Evolutionary conservation across 768 basidiomycete species (phyloP), one percentile per base, ranked within the genome.

Genomic region (Dentipellis sp.): DNA sequence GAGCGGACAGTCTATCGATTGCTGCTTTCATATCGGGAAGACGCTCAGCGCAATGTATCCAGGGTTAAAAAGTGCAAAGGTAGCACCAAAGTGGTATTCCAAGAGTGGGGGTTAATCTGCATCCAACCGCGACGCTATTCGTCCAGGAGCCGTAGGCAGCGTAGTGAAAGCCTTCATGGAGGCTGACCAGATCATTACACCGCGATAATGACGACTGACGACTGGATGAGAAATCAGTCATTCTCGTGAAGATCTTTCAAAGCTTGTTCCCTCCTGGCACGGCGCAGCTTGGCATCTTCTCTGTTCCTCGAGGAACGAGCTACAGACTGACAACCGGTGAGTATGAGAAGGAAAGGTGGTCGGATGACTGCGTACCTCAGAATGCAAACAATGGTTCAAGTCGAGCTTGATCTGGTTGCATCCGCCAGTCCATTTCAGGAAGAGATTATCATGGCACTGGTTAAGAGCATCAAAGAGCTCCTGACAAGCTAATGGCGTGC

Each of bases 381-480:
- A 73, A 57, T 81, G 79, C 55, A 91, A 72, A 71, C 88, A 91
- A 54, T 73, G 71, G 63, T 86, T 88, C 62, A 91, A 72, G 47
- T 80, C 77, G 55, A 80, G 72, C 70, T 91, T 91, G 52, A 77
- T 74, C 56, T 65, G 71, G 64, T 91, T 91, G 67, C 88, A 91
- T 16, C 75, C 78, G 19, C 88, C 88, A 1, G 82, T 78, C 58
- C 85, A 76, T 59, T 81, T 80, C 22, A 77, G 75, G 84, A 84
- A 88, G 55, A 67, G 74, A 63, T 73, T 78, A 17, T 72, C 66
- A 64, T 91, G 88, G 64, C 88, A 91, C 49, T 76, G 71, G 51
- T 89, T 79, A 22, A 91, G 80, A 2, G 88, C 88, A 60, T 88
- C 72, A 54, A 91, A 87, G 65, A 91, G 84, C 16, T 88, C 86